Evolutionary conservation across 139 green algal species (phyloP), one percentile per base, ranked within the genome.

Genomic region (Picochlorum costavermella): DNA sequence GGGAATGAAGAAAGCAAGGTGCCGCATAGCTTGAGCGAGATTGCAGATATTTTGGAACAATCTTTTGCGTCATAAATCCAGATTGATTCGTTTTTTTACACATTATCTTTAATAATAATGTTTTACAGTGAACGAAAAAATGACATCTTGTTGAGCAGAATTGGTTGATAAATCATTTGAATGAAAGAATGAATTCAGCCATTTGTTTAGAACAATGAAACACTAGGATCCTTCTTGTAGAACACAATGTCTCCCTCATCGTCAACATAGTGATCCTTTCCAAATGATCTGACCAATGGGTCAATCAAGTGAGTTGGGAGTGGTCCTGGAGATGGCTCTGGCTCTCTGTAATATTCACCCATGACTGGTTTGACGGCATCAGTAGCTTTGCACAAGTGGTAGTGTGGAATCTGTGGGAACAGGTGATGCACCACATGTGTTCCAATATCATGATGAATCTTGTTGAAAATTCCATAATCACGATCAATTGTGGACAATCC

Each of bases 401-500:
- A 97, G 81, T 97, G 90, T 17, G 90, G 90, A 36, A 97, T 97
- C 80, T 94, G 79, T 55, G 90, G 83, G 76, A 96, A 96, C 17
- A 97, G 77, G 73, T 97, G 91, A 74, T 97, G 90, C 61, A 95
- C 76, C 6, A 96, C 90, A 73, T 97, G 90, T 3, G 89, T 96
- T 48, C 88, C 91, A 31, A 97, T 97, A 73, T 96, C 83, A 63
- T 97, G 91, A 74, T 96, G 90, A 64, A 97, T 91, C 72, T 95
- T 95, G 76, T 96, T 96, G 82, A 96, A 94, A 73, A 97, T 92
- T 65, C 91, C 90, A 61, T 90, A 97, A 71, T 98, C 92, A 30
- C 87, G 81, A 79, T 97, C 90, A 43, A 97, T 73, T 28, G 87
- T 92, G 50, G 89, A 90, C 53, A 97, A 80, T 49, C 90, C 90